These are phyloP conservation scores for Sanghuangporus baumii DNA, from an alignment of 1,284 basidiomycete genomes.

Conservation along the genomic window DNA sequence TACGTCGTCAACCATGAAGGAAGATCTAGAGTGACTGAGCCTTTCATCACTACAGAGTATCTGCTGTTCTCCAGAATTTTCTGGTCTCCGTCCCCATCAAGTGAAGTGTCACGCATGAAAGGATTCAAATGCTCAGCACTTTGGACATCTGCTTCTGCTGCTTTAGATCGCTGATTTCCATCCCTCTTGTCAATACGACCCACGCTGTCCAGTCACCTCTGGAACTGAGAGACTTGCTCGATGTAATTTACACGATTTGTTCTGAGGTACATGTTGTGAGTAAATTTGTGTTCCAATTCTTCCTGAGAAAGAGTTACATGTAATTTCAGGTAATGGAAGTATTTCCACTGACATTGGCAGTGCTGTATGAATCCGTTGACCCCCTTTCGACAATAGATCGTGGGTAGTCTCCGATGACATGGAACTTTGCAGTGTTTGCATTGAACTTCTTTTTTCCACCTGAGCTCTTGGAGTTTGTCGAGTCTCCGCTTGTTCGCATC, in stretches of 20 bases:
- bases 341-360: slow-evolving; percentile 27
- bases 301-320: too few relatives aligned
- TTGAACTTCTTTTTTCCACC: slow-evolving; percentile 16
- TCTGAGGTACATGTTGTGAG: slow-evolving; percentile 20
- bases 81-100: not conserved
- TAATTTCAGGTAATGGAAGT: too few relatives aligned
- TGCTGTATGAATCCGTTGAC: slow-evolving; percentile 25
- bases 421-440: slow-evolving; percentile 23
- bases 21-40: too few relatives aligned
- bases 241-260: slow-evolving; percentile 17
- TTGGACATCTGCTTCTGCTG: not conserved
- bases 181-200: not conserved
- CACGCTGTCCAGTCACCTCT: not conserved
- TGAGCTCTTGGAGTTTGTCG: not conserved
- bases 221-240: slow-evolving; percentile 20
- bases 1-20: slow-evolving; percentile 17
- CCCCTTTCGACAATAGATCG: slow-evolving; percentile 19
- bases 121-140: not conserved
- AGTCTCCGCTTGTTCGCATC: not conserved
- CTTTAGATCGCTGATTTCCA: not conserved
- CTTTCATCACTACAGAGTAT: too few relatives aligned
- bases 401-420: slow-evolving; percentile 21
- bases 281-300: slow-evolving; percentile 19
- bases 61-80: too few relatives aligned
- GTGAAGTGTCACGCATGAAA: not conserved